Conservation (phyloP, 495 filamentous ascomycete genomes). For the Astrocystis sublimbata region DNA sequence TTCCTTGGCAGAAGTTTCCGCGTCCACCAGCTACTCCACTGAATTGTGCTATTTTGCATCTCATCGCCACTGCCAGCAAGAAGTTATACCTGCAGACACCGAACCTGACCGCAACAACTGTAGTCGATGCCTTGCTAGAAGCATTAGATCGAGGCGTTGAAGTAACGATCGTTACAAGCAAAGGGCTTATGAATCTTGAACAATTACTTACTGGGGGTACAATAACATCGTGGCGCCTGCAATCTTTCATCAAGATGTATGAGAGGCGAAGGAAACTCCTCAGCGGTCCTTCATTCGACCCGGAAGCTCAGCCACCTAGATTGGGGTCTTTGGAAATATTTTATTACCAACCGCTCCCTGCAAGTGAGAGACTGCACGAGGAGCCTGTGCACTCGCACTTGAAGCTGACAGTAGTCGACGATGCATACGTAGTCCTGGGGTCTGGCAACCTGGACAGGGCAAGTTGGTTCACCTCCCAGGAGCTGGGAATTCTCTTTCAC, state of each 20-base stretch:
- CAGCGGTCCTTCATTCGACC: constrained; percentile 11
- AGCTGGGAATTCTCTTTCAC: constrained; percentile 69
- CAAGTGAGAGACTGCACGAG: constrained; percentile 21
- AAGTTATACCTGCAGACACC: constrained; percentile 69
- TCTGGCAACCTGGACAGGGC: constrained; percentile 77
- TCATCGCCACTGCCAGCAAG: constrained; percentile 51
- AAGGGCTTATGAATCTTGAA: constrained; percentile 69
- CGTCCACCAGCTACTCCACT: constrained; percentile 62
- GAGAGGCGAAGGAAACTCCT: constrained; percentile 25
- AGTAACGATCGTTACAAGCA: constrained; percentile 63
- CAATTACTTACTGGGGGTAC: constrained; percentile 71
- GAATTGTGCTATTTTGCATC: constrained; percentile 60
- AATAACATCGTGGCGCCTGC: constrained; percentile 59
- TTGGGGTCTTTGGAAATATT: constrained; percentile 48
- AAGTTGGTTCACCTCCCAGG: constrained; percentile 76
- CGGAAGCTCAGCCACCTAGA: constrained; percentile 34
- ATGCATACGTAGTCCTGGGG: constrained; percentile 60
- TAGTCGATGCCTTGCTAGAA: constrained; percentile 55
- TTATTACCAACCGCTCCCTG: constrained; percentile 44
- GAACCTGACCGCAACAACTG: constrained; percentile 63
- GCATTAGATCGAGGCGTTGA: constrained; percentile 60
- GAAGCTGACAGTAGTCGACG: constrained; percentile 67
- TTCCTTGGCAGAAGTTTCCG: constrained; percentile 47
- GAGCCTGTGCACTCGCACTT: constrained; percentile 70
- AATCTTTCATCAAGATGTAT: constrained; percentile 52